phyloP scores from a whole-genome alignment of 352 stramenopile genomes.

The Pythium grandisporangium region DNA sequence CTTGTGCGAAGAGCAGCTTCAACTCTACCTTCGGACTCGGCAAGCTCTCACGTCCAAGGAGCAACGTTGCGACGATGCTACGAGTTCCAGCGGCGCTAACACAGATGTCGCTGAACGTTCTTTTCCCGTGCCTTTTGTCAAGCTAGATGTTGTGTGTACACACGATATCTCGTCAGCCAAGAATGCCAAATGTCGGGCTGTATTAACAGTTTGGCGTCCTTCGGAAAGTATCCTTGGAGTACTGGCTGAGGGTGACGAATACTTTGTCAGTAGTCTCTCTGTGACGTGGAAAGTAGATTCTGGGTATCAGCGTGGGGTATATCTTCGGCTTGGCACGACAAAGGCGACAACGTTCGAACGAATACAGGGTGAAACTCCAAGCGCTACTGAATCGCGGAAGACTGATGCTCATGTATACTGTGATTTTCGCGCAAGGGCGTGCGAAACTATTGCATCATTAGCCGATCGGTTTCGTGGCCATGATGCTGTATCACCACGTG shows the following conservation, averaged over 20 bases:
- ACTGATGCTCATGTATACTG: background rate
- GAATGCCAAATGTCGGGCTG: slow-evolving; percentile 16
- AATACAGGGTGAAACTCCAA: slow-evolving; percentile 10
- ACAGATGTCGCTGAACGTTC: slow-evolving; percentile 10
- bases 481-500: background rate
- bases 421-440: background rate
- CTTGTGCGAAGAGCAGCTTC: slow-evolving; percentile 52
- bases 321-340: slow-evolving; percentile 47
- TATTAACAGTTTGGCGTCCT: slow-evolving; percentile 61
- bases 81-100: slow-evolving; percentile 4
- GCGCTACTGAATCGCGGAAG: background rate
- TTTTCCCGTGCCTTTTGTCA: slow-evolving; percentile 49
- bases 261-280: slow-evolving; percentile 47
- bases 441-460: slow-evolving; percentile 1
- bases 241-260: slow-evolving; percentile 41
- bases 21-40: slow-evolving; percentile 34
- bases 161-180: slow-evolving; percentile 12
- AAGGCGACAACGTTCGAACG: slow-evolving; percentile 45
- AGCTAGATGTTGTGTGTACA: slow-evolving; percentile 54
- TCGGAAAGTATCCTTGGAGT: slow-evolving; percentile 36
- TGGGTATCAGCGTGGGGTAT: slow-evolving; percentile 24
- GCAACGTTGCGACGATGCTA: background rate
- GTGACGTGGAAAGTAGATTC: slow-evolving; percentile 60
- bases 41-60: slow-evolving; percentile 3
- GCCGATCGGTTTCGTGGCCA: slow-evolving; percentile 1